phyloP scores from a whole-genome alignment of 2,329 filamentous ascomycete genomes.

The Colletotrichum incanum region DNA sequence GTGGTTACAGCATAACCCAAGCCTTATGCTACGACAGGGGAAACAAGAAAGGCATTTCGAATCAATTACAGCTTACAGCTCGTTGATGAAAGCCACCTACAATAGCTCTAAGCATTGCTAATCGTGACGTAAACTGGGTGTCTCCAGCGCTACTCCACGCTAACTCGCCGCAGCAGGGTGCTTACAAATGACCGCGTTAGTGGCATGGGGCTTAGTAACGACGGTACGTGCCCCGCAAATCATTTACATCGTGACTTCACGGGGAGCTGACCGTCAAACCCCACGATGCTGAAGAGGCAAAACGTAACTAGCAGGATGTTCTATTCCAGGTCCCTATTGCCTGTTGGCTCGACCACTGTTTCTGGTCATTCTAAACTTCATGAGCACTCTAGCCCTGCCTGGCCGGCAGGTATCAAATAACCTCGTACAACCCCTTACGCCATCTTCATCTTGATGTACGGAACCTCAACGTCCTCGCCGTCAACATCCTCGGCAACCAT shows the following conservation, averaged over 20 bases:
- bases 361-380: slow-evolving; percentile 4
- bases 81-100: not conserved
- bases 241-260: not conserved
- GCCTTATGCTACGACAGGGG: not conserved
- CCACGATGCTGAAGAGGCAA: not conserved
- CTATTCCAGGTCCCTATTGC: slow-evolving; percentile 16
- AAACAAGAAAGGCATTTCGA: not conserved
- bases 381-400: slow-evolving; percentile 5
- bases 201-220: slow-evolving; percentile 22
- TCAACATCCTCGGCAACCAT: slow-evolving; percentile 91
- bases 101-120: slow-evolving; percentile 48
- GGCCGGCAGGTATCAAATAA: not conserved
- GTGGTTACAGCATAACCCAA: not conserved
- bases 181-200: slow-evolving; percentile 38
- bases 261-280: not conserved
- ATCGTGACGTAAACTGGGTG: slow-evolving; percentile 53
- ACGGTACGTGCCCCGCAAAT: not conserved
- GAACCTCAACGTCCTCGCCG: slow-evolving; percentile 96
- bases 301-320: not conserved
- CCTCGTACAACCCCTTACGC: slow-evolving; percentile 48
- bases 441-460: slow-evolving; percentile 93
- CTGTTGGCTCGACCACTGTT: slow-evolving; percentile 1
- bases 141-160: slow-evolving; percentile 4
- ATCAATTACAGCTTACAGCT: not conserved
- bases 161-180: slow-evolving; percentile 10